A percentile compares a stretch with the other conserved stretches of the same genome.
These are phyloP conservation scores for Ceratocystis alfenasii DNA, from an alignment of 2,329 filamentous ascomycete genomes.

Conservation along the genomic window DNA sequence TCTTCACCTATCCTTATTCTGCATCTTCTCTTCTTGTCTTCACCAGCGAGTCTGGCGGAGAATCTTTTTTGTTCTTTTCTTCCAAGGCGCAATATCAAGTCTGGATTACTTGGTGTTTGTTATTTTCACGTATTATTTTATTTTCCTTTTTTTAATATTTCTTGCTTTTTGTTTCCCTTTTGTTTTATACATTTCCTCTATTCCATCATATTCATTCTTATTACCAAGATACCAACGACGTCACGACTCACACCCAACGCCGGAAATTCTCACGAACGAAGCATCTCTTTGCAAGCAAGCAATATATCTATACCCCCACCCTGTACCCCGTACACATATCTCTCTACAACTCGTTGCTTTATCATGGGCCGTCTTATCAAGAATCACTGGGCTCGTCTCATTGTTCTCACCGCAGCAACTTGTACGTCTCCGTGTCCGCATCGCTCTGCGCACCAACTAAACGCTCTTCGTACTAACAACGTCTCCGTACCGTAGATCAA, in stretches of 20 bases:
- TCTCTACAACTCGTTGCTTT: neutral
- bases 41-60: slow-evolving; percentile 39
- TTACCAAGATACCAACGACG: slow-evolving; percentile 20
- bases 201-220: slow-evolving; percentile 8
- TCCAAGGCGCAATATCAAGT: slow-evolving; percentile 18
- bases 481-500: slow-evolving; percentile 53
- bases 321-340: slow-evolving; percentile 24
- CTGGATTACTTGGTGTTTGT: slow-evolving; percentile 23
- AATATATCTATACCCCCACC: slow-evolving; percentile 9
- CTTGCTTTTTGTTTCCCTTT: neutral
- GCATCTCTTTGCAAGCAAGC: neutral
- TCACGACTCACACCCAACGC: neutral
- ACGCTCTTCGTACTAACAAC: neutral
- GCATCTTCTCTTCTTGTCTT: slow-evolving; percentile 26
- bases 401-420: slow-evolving; percentile 70
- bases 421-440: slow-evolving; percentile 42
- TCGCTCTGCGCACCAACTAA: neutral
- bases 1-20: slow-evolving; percentile 25
- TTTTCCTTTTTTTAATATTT: slow-evolving; percentile 1
- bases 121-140: slow-evolving; percentile 10
- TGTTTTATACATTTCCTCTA: slow-evolving; percentile 20
- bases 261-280: neutral
- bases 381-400: slow-evolving; percentile 96
- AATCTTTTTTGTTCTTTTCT: slow-evolving; percentile 23
- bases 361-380: slow-evolving; percentile 95